Conservation (phyloP, 306 rosid genomes). For the Sicyos baderoa region DNA sequence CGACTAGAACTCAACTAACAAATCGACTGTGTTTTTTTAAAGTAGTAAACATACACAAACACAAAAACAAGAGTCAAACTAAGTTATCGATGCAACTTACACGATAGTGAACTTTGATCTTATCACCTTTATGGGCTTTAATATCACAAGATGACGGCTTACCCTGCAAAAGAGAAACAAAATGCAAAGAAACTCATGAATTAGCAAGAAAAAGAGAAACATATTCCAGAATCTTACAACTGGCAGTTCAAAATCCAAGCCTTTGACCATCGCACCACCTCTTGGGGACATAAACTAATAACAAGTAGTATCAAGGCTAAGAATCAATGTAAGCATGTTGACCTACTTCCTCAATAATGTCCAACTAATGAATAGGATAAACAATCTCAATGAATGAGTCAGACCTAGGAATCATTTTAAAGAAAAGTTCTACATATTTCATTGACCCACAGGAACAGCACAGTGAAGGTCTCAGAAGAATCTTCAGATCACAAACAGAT, state of each 20-base stretch:
- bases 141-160: slow-evolving; percentile 73
- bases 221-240: neutral
- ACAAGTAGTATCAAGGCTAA: neutral
- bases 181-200: neutral
- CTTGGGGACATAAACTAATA: neutral
- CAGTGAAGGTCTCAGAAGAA: neutral
- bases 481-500: neutral
- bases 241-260: neutral
- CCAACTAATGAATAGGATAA: neutral
- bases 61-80: slow-evolving; percentile 1
- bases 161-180: slow-evolving; percentile 39
- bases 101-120: slow-evolving; percentile 82
- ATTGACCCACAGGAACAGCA: neutral
- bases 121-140: slow-evolving; percentile 90
- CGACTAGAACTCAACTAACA: neutral
- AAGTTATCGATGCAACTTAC: slow-evolving; percentile 38
- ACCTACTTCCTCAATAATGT: slow-evolving; percentile 3
- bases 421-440: neutral
- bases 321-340: neutral
- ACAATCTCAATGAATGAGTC: neutral
- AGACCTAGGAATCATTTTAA: neutral
- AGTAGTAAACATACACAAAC: neutral
- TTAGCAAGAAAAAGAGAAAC: neutral
- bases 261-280: no score
- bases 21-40: neutral